Conservation (phyloP, 768 basidiomycete species). For the Coprinopsis strossmayeri region DNA sequence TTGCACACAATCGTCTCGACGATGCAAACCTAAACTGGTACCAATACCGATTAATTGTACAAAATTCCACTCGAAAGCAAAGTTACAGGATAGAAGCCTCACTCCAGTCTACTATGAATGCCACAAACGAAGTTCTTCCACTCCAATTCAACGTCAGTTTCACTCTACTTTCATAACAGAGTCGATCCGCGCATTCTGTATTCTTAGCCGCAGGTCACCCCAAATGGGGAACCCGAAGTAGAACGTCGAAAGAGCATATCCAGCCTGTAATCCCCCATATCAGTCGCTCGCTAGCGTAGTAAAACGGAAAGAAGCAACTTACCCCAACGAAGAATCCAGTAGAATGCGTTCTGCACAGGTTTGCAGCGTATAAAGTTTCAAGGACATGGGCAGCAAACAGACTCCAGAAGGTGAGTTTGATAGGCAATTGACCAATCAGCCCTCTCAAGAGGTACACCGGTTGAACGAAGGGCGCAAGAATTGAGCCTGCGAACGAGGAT, state of each 20-base stretch:
- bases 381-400: conserved; percentile 31
- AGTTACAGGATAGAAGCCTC: too few species aligned
- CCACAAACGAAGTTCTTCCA: too few species aligned
- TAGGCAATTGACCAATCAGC: conserved; percentile 20
- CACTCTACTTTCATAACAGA: conserved; percentile 74
- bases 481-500: neutral
- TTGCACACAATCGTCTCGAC: too few species aligned
- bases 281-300: neutral
- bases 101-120: too few species aligned
- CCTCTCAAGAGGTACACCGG: conserved; percentile 27
- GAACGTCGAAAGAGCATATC: conserved; percentile 48
- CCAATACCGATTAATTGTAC: too few species aligned
- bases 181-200: conserved; percentile 66
- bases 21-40: too few species aligned
- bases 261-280: conserved; percentile 40
- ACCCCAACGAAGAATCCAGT: conserved; percentile 38
- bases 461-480: neutral
- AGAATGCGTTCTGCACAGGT: conserved; percentile 42
- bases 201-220: conserved; percentile 44
- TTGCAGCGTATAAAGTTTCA: conserved; percentile 42
- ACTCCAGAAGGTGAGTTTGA: conserved; percentile 27
- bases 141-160: neutral
- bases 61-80: too few species aligned
- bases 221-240: conserved; percentile 51
- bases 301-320: conserved; percentile 10